Percentiles rank a stretch among this genome's conserved stretches.
These are phyloP conservation scores for Phytopythium delawarense DNA, from an alignment of 352 stramenopile genomes.

Conservation along the genomic window DNA sequence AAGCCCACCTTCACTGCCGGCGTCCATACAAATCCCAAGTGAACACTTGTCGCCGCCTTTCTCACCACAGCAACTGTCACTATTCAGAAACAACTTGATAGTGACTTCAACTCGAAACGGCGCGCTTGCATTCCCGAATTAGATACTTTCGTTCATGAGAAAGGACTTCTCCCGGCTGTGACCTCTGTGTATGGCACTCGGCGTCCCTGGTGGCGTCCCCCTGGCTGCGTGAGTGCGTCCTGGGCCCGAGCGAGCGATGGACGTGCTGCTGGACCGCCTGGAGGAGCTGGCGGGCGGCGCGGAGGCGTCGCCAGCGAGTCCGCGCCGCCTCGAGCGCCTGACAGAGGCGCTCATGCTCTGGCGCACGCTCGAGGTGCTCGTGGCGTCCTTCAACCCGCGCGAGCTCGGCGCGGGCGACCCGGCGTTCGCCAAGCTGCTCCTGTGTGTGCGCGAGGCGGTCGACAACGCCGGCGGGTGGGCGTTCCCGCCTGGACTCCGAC, in stretches of 20 bases:
- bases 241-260: slow-evolving; percentile 15
- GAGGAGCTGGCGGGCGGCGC: slow-evolving; percentile 27
- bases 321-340: slow-evolving; percentile 16
- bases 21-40: too few relatives aligned
- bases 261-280: slow-evolving; percentile 39
- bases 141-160: too few relatives aligned
- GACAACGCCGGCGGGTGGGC: slow-evolving; percentile 26
- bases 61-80: too few relatives aligned
- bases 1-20: too few relatives aligned
- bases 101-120: too few relatives aligned
- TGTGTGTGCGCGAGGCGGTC: slow-evolving; percentile 31
- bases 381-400: slow-evolving; percentile 25
- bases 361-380: slow-evolving; percentile 43
- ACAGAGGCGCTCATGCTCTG: slow-evolving; percentile 47
- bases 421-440: slow-evolving; percentile 36
- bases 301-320: neutral
- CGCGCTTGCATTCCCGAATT: too few relatives aligned
- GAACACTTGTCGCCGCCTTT: too few relatives aligned
- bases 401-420: slow-evolving; percentile 33
- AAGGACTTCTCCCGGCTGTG: too few relatives aligned
- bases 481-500: neutral
- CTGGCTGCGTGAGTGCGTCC: neutral
- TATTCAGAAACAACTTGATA: too few relatives aligned
- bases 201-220: too few relatives aligned
- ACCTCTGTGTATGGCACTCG: too few relatives aligned